Percentiles rank a stretch among this genome's conserved stretches.
phyloP scores from a whole-genome alignment of 805 yeast genomes.

The Hanseniaspora vineae region DNA sequence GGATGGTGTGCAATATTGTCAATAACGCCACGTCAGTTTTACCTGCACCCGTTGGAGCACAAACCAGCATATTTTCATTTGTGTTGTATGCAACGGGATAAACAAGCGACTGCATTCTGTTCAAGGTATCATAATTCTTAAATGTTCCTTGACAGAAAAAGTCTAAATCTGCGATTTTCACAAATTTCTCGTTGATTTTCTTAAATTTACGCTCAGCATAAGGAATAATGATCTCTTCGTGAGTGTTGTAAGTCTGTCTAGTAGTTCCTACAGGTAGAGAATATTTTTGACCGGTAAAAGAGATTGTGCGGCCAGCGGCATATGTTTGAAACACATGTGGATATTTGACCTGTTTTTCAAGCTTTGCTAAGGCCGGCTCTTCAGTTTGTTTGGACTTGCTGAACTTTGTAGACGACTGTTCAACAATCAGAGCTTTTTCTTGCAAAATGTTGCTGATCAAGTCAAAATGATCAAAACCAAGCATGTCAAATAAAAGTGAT shows the following conservation, averaged over 20 bases:
- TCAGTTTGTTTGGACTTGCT: constrained; percentile 13
- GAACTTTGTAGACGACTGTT: constrained; percentile 11
- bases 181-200: constrained; percentile 30
- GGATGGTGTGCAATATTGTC: constrained; percentile 65
- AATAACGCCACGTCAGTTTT: constrained; percentile 87
- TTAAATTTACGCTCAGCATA: constrained; percentile 37
- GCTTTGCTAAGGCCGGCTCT: constrained; percentile 38
- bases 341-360: constrained; percentile 45
- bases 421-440: constrained; percentile 25
- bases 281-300: constrained; percentile 70
- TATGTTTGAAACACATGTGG: constrained; percentile 79
- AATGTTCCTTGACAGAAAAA: constrained; percentile 75
- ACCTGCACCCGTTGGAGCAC: constrained; percentile 99
- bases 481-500: constrained; percentile 57
- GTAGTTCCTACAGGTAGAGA: constrained; percentile 74
- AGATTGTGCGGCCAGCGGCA: constrained; percentile 55
- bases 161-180: constrained; percentile 55
- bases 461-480: constrained; percentile 82
- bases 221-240: constrained; percentile 81
- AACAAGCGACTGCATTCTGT: constrained; percentile 81
- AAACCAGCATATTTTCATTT: constrained; percentile 86
- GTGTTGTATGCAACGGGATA: constrained; percentile 87
- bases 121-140: constrained; percentile 59
- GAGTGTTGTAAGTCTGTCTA: constrained; percentile 41
- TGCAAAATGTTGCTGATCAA: constrained; percentile 52